Conservation (phyloP, 83 land plant species). For the Diphasiastrum complanatum region DNA sequence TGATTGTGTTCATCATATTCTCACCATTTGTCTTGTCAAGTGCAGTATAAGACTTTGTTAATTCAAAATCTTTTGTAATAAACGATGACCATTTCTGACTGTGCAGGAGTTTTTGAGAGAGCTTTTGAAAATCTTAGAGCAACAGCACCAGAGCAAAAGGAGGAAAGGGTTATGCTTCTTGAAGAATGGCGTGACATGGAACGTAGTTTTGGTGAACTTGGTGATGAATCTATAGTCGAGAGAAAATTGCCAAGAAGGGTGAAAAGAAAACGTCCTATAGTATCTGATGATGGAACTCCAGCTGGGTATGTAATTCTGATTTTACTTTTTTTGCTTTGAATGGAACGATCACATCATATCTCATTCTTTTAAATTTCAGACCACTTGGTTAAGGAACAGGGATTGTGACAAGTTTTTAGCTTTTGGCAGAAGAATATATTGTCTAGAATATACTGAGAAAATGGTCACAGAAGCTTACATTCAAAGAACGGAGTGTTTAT, state of each 20-base stretch:
- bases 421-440: no score
- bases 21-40: no score
- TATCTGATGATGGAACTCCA: slow-evolving; percentile 62
- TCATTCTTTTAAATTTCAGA: no score
- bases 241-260: slow-evolving; percentile 73
- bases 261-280: slow-evolving; percentile 60
- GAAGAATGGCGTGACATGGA: slow-evolving; percentile 89
- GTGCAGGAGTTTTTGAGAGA: slow-evolving; percentile 73
- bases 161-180: slow-evolving; percentile 78
- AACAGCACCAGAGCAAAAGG: slow-evolving; percentile 70
- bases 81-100: neutral
- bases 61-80: no score
- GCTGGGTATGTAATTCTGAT: slow-evolving; percentile 46
- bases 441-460: no score
- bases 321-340: neutral
- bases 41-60: no score
- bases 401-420: no score
- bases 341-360: no score
- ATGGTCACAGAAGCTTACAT: no score
- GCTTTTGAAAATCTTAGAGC: slow-evolving; percentile 64
- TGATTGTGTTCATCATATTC: no score
- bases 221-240: slow-evolving; percentile 64
- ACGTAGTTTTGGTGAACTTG: slow-evolving; percentile 60
- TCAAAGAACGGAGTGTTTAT: no score
- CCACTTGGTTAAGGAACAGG: no score